Base-by-base conservation (phyloP, 148 eudicot genomes). In the Limonium bicolor region DNA sequence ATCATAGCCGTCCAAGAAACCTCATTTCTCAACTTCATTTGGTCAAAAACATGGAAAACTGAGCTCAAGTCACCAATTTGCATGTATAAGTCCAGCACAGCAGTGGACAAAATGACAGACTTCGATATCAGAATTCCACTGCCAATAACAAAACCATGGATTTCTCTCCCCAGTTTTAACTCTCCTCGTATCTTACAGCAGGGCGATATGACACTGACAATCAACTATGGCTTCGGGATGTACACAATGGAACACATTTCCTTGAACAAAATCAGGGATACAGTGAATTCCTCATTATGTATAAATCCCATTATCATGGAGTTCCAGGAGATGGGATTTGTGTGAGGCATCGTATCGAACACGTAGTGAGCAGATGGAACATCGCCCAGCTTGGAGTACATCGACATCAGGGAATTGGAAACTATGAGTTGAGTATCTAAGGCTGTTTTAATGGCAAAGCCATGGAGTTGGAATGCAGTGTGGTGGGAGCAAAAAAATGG, bases 1-100 rank as follows among this genome's bases (percentile, higher is more conserved):
- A 76, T 64, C 78, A 71, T 54, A 23, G 69, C 62, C 10, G 78
- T 76, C 82, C 82, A 76, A 24, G 82, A 58, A 23, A 68, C 78
- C 43, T 67, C 78, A 62, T 72, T 76, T 44, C 48, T 68, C 23
- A 25, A 55, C 37, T 16, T 53, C 59, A 76, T 71, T 34, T 53
- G 28, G 16, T 53, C 50, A 41, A 76, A 72, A 32, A 65, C 65
- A 19, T 29, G 26, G 51, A 61, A 59, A 15, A 78, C 78, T 55
- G 47, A 15, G 22, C 27, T 38, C 5, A 53, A 22, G 11, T 76
- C 67, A 11, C 47, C 44, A 39, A 18, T 49, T 27, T 39, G 52
- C 58, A 58, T 55, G 39, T 71, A 76, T 37, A 71, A 53, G 53
- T 62, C 67, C 27, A 71, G 40, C 36, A 76, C 22, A 2, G 82